Percentiles rank a stretch among this genome's conserved stretches.
These are phyloP conservation scores for Silybum marianum DNA, from an alignment of 129 eudicot species.

Conservation along the genomic window DNA sequence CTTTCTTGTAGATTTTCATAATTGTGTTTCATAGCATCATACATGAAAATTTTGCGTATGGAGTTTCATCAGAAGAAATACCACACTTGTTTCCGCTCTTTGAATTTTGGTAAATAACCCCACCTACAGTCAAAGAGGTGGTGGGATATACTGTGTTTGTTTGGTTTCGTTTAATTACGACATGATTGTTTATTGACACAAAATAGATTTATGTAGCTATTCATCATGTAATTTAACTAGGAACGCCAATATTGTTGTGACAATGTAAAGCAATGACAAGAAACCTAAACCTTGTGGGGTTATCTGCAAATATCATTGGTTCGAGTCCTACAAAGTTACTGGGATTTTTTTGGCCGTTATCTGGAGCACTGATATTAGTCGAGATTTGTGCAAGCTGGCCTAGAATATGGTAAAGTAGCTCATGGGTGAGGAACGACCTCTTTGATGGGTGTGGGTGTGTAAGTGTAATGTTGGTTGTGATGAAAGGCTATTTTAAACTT, in stretches of 20 bases:
- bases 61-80: slow-evolving; percentile 1
- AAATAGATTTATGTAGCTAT: neutral
- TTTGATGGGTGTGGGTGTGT: neutral
- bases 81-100: neutral
- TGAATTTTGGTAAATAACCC: neutral
- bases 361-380: neutral
- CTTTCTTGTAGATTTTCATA: neutral
- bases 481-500: neutral
- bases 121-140: no score
- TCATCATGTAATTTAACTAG: neutral
- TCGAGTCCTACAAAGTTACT: neutral
- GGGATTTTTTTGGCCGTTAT: neutral
- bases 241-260: neutral
- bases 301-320: neutral
- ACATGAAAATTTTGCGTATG: neutral
- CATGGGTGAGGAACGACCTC: no score
- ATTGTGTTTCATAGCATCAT: neutral
- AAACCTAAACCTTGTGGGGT: neutral
- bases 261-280: neutral
- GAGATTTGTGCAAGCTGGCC: neutral
- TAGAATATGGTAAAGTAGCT: neutral
- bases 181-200: neutral
- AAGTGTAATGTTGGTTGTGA: neutral
- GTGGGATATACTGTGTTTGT: neutral
- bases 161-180: neutral